Evolutionary conservation across 495 filamentous ascomycete genomes (phyloP), one percentile per base, ranked within the genome.

Genomic region (Pseudotulostoma volvatum): DNA sequence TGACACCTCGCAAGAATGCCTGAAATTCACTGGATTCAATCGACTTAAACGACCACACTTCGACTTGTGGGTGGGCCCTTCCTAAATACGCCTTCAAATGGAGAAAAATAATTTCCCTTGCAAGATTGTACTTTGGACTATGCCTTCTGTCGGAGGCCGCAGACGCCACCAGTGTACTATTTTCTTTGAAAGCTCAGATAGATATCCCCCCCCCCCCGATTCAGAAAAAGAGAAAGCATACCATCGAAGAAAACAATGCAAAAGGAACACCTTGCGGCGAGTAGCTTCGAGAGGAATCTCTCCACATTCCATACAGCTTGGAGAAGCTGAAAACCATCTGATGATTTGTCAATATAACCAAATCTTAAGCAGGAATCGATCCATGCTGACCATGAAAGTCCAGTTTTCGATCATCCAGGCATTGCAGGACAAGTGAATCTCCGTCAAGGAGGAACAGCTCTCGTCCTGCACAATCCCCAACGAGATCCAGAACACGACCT

Each of bases 371-470:
- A n/a, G n/a, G n/a, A n/a, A n/a, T n/a, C n/a, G n/a, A n/a, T n/a
- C n/a, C n/a, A n/a, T n/a, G n/a, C n/a, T n/a, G n/a, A 28, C 23
- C 23, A 28, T 28, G 23, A 40, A 82, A 76, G 45, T 87, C 76
- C 3, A 86, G 64, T 20, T 64, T 52, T 2, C 58, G 32, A 40
- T 81, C 65, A 13, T 63, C 54, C 30, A 85, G 70, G 45, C 67
- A 76, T 28, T 76, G 50, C 9, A 73, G 56, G 1, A 87, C 55
- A 7, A 86, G 56, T 0, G 79, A 78, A 39, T 87, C 81, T 1
- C 80, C 81, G 43, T 87, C 76, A 30, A 87, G 62, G 7, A 81
- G 50, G 54, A 84, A 84, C 1, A 75, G 60, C 41, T 82, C 80
- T 34, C 68, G 63, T 11, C 81, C 81, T 7, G 76, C 76, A 54